These are phyloP conservation scores for Kwoniella sp. DNA, from an alignment of 768 basidiomycete species.

Conservation along the genomic window DNA sequence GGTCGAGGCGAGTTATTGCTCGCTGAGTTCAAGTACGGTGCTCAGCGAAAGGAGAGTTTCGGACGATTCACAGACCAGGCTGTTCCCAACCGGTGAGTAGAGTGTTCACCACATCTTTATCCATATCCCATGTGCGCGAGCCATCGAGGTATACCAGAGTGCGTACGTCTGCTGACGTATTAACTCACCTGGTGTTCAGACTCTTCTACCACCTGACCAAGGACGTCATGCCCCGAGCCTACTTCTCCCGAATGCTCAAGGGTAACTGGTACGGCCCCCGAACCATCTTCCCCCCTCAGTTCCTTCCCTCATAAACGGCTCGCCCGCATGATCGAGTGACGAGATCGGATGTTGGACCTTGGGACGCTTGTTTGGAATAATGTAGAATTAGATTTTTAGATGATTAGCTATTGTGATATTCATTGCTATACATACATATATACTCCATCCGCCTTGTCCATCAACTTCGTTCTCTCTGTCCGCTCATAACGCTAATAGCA, in stretches of 20 bases:
- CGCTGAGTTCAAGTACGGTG: constrained; percentile 91
- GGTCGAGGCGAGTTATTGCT: constrained; percentile 76
- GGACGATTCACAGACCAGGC: constrained; percentile 68
- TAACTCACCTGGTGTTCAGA: too few relatives aligned
- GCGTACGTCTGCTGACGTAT: too few relatives aligned
- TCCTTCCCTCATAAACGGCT: constrained; percentile 27
- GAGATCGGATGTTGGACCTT: neutral
- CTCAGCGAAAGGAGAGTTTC: constrained; percentile 85
- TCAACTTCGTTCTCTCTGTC: too few relatives aligned
- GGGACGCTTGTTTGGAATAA: neutral
- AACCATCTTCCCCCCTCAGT: constrained; percentile 49
- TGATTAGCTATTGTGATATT: neutral
- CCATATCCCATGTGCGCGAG: too few relatives aligned
- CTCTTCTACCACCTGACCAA: constrained; percentile 87
- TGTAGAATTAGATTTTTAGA: neutral
- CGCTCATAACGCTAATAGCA: too few relatives aligned
- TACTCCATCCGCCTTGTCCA: too few relatives aligned
- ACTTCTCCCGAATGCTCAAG: constrained; percentile 51
- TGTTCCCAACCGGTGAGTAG: constrained; percentile 71
- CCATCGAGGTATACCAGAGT: too few relatives aligned
- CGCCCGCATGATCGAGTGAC: neutral
- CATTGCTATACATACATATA: neutral
- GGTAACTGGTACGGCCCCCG: constrained; percentile 55
- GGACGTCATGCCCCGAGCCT: constrained; percentile 55
- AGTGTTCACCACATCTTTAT: too few relatives aligned